Evolutionary conservation across 2,329 filamentous ascomycete genomes (phyloP).

Genomic region (Cercospora sp.): DNA sequence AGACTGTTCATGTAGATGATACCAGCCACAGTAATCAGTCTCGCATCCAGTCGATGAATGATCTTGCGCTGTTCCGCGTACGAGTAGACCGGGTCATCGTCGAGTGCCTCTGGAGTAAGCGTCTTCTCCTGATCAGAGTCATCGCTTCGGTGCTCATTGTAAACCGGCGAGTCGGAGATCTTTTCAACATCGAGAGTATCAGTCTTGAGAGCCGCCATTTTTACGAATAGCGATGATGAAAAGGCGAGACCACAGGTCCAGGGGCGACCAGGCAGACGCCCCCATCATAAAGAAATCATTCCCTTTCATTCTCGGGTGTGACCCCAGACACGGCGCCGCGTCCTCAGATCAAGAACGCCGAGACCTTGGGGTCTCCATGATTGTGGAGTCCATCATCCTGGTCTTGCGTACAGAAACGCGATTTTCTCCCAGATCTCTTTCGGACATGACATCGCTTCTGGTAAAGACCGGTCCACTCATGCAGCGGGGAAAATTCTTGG

Average conservation of each 20-base stretch:
- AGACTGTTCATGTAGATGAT: constrained; percentile 4
- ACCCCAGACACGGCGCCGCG: neutral
- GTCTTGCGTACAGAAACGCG: neutral
- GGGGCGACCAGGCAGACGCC: neutral
- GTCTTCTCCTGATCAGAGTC: neutral
- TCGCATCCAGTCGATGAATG: constrained; percentile 3
- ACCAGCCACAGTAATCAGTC: constrained; percentile 2
- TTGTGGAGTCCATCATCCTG: neutral
- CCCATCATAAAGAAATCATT: neutral
- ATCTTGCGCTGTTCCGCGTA: constrained; percentile 5
- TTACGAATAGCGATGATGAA: neutral
- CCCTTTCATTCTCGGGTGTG: neutral
- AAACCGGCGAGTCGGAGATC: neutral
- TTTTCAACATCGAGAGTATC: neutral
- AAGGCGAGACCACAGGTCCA: neutral
- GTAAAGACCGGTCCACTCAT: neutral
- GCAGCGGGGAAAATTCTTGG: neutral
- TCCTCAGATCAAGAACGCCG: neutral
- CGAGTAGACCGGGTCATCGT: neutral
- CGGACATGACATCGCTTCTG: neutral
- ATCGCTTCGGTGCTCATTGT: neutral
- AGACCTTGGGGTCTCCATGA: neutral
- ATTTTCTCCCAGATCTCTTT: neutral
- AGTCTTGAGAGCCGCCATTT: neutral
- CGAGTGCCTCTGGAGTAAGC: neutral